Conservation (phyloP, 352 stramenopile genomes). For the Pythium oligandrum region DNA sequence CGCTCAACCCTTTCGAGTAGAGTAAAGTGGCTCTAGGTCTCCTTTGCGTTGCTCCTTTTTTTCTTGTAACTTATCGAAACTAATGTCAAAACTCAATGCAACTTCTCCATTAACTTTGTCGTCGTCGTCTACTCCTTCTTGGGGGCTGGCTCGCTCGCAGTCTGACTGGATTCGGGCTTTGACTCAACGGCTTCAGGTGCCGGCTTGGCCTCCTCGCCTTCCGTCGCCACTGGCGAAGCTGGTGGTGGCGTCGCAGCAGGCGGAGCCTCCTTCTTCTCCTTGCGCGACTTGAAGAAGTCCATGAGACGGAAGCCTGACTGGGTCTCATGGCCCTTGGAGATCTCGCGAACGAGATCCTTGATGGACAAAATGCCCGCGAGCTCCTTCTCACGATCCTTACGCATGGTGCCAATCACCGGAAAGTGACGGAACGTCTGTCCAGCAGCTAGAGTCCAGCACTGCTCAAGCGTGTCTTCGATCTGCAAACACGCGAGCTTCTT, state of each 20-base stretch:
- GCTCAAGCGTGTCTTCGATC: constrained; percentile 74
- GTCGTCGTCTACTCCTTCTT: constrained; percentile 14
- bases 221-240: constrained; percentile 5
- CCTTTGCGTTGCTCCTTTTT: background rate
- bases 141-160: background rate
- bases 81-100: constrained; percentile 6
- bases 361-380: constrained; percentile 78
- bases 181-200: background rate
- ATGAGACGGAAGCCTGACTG: constrained; percentile 75
- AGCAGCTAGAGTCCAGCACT: constrained; percentile 70
- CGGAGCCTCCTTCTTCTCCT: constrained; percentile 41
- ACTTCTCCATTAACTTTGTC: constrained; percentile 1
- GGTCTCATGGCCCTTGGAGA: constrained; percentile 72
- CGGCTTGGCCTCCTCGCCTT: constrained; percentile 14
- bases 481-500: constrained; percentile 51
- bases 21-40: background rate
- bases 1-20: constrained; percentile 17
- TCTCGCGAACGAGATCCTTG: constrained; percentile 85
- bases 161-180: constrained; percentile 1
- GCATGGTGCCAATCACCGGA: constrained; percentile 69
- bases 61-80: constrained; percentile 24
- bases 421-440: constrained; percentile 76
- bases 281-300: constrained; percentile 84
- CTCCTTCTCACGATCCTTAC: constrained; percentile 74
- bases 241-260: constrained; percentile 4